These are phyloP conservation scores for Galerina sulciceps DNA, from an alignment of 768 basidiomycete genomes.

Conservation along the genomic window DNA sequence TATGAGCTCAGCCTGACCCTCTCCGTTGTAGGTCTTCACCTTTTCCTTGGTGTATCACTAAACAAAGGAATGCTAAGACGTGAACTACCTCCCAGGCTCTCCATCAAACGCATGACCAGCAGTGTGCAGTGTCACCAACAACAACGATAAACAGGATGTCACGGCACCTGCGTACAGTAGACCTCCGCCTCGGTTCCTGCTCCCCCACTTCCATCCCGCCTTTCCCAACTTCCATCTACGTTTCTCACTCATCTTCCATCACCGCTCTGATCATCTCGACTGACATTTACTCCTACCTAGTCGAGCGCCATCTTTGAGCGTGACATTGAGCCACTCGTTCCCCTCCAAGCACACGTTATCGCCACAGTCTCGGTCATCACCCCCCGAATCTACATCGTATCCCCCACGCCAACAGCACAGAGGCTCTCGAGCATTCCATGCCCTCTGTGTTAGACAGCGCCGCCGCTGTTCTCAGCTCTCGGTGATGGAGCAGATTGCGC, in stretches of 20 bases:
- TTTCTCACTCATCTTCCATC: conserved; percentile 12
- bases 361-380: conserved; percentile 34
- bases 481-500: too few species aligned
- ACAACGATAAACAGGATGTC: too few species aligned
- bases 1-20: too few species aligned
- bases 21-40: too few species aligned
- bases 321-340: conserved; percentile 75
- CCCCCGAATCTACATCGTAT: conserved; percentile 72
- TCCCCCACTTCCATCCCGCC: conserved; percentile 80
- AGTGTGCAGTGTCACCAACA: too few species aligned
- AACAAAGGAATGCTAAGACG: too few species aligned
- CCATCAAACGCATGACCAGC: too few species aligned
- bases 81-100: too few species aligned
- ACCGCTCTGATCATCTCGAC: conserved; percentile 3
- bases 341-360: conserved; percentile 31
- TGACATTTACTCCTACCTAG: conserved; percentile 61
- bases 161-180: conserved; percentile 48
- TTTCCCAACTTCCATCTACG: conserved; percentile 79
- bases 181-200: conserved; percentile 56
- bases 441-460: conserved; percentile 88
- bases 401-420: conserved; percentile 71
- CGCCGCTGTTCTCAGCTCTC: conserved; percentile 65
- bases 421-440: conserved; percentile 77
- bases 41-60: too few species aligned
- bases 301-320: conserved; percentile 92